phyloP scores from a whole-genome alignment of 352 stramenopile species.

The Phytophthora constricta region DNA sequence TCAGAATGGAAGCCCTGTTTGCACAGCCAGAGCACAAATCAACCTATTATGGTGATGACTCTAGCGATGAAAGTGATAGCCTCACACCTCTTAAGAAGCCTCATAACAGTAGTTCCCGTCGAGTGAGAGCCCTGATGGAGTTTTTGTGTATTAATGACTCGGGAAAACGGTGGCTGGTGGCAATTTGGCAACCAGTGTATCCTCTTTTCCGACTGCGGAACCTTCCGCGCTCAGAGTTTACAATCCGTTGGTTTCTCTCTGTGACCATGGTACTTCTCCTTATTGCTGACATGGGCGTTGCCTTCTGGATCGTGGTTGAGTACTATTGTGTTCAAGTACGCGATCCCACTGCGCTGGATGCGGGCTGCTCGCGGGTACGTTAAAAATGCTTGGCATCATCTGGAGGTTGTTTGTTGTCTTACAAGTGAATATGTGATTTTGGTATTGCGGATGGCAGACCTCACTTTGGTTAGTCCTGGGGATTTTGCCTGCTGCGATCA shows the following conservation, averaged over 20 bases:
- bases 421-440: slow-evolving; percentile 7
- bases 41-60: slow-evolving; percentile 22
- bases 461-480: slow-evolving; percentile 65
- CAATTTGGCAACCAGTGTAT: slow-evolving; percentile 54
- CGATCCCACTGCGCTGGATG: slow-evolving; percentile 72
- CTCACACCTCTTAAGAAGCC: slow-evolving; percentile 31
- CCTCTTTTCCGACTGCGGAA: slow-evolving; percentile 73
- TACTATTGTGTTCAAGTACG: slow-evolving; percentile 90
- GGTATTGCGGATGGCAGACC: slow-evolving; percentile 38
- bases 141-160: slow-evolving; percentile 41
- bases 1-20: slow-evolving; percentile 83
- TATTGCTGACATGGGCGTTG: slow-evolving; percentile 65
- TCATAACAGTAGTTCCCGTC: slow-evolving; percentile 8
- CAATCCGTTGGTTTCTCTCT: slow-evolving; percentile 49
- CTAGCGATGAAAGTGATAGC: slow-evolving; percentile 34
- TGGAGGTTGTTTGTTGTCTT: slow-evolving; percentile 8
- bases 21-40: slow-evolving; percentile 38
- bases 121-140: slow-evolving; percentile 31
- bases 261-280: slow-evolving; percentile 66
- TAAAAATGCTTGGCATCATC: neutral
- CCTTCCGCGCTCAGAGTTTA: slow-evolving; percentile 34
- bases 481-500: slow-evolving; percentile 65
- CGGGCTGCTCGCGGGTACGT: slow-evolving; percentile 80
- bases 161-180: slow-evolving; percentile 30
- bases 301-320: slow-evolving; percentile 83